phyloP scores from a whole-genome alignment of 805 yeast genomes.

The Candida koratica region DNA sequence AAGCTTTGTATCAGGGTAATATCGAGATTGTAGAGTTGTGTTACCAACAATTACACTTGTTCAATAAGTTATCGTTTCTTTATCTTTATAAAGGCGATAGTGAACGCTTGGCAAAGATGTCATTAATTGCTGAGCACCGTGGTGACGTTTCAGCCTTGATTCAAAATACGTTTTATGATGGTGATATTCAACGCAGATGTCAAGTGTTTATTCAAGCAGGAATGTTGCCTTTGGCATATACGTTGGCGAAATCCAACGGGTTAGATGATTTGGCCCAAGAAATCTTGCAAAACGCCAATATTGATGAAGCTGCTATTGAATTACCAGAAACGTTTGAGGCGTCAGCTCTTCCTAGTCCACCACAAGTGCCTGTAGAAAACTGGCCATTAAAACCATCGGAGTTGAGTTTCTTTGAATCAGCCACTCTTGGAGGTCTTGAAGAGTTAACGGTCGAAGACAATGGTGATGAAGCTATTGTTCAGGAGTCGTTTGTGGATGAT shows the following conservation, averaged over 20 bases:
- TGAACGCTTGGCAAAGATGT: constrained; percentile 76
- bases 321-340: constrained; percentile 52
- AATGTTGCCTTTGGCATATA: constrained; percentile 83
- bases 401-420: constrained; percentile 80
- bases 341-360: constrained; percentile 46
- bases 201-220: constrained; percentile 73
- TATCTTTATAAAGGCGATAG: constrained; percentile 81
- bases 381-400: constrained; percentile 83
- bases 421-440: constrained; percentile 74
- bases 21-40: constrained; percentile 79
- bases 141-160: constrained; percentile 75
- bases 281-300: constrained; percentile 66
- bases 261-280: constrained; percentile 69
- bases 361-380: constrained; percentile 43
- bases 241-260: constrained; percentile 85
- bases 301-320: constrained; percentile 57
- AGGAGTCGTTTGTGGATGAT: constrained; percentile 28
- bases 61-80: constrained; percentile 86
- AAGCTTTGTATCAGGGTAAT: constrained; percentile 89
- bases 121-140: constrained; percentile 82
- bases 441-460: constrained; percentile 48
- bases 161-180: constrained; percentile 76
- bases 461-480: constrained; percentile 11
- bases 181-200: constrained; percentile 72
- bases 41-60: constrained; percentile 79